Base-by-base conservation (phyloP, 139 green algal species). In the Haematococcus lacustris region DNA sequence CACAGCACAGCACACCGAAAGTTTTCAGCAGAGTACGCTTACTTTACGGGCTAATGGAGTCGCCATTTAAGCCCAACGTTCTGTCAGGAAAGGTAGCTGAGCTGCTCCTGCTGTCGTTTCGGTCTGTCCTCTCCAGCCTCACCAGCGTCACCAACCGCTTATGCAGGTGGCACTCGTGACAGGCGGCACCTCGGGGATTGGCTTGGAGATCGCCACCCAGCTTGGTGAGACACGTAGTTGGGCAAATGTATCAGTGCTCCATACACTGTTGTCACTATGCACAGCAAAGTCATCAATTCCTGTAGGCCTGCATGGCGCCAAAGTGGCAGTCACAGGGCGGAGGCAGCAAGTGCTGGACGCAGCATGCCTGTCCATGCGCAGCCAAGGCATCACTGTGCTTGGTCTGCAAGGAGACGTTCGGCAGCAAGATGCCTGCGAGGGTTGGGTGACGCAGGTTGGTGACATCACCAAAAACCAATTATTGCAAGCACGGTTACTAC, bases 391-490 rank as follows among this genome's bases (percentile, higher is more conserved):
- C 68, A 74, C 75, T 0, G 87, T 86, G 25, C 68, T 78, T 7
- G 80, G 75, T 4, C 69, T 90, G 51, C 84, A 94, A 78, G 93
- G 93, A 0, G 94, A 98, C 75, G 94, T 98, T 34, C 79, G 94
- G 9, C 84, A 83, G 51, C 67, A 80, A 3, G 83, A 88, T 1
- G 79, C 93, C n/a, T 95, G 89, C 41, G 76, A 88, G 39, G 51
- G 74, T 25, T 92, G 83, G 70, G 77, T 87, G 26, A 59, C 38
- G 50, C 23, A 73, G 34, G 51, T 72, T 43, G 1, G 65, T 67
- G 30, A 53, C 43, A 9, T 9, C 43, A 17, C 9, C 43, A 17
- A 17, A 28, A 17, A 28, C 43, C 43, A 53, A 53, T 9, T 17
- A 28, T 53, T 9, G 43, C 9, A 28, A 17, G 43, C 43, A 53